These are phyloP conservation scores for Orbilia ellipsospora DNA, from an alignment of 2,329 filamentous ascomycete genomes.

Conservation along the genomic window DNA sequence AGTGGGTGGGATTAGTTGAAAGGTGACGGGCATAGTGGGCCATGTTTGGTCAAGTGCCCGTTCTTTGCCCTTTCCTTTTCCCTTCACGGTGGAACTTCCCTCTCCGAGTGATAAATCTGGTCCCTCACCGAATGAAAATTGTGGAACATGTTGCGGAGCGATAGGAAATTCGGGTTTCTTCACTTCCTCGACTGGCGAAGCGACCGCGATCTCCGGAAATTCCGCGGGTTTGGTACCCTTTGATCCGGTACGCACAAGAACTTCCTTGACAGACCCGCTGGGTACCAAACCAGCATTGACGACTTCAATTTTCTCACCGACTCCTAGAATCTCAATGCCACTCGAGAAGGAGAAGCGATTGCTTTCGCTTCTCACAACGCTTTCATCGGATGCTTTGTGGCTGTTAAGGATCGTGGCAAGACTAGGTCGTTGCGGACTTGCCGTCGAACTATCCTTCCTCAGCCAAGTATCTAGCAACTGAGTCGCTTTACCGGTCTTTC, in stretches of 20 bases:
- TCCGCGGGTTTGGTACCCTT: slow-evolving; percentile 33
- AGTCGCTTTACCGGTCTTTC: slow-evolving; percentile 32
- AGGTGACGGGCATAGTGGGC: slow-evolving; percentile 27
- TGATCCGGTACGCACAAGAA: slow-evolving; percentile 42
- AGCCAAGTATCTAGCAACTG: slow-evolving; percentile 30
- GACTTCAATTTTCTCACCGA: slow-evolving; percentile 40
- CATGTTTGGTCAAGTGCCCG: slow-evolving; percentile 37
- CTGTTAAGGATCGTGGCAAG: slow-evolving; percentile 13
- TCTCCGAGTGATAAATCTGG: slow-evolving; percentile 46
- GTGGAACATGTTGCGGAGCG: slow-evolving; percentile 26
- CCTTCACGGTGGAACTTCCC: slow-evolving; percentile 1
- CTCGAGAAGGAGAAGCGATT: slow-evolving; percentile 41
- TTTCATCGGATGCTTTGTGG: slow-evolving; percentile 24
- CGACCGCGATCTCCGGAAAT: slow-evolving; percentile 11
- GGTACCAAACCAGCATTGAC: slow-evolving; percentile 35
- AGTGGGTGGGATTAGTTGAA: slow-evolving; percentile 50
- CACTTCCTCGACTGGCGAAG: not conserved
- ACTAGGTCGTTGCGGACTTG: slow-evolving; percentile 19
- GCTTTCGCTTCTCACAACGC: slow-evolving; percentile 2
- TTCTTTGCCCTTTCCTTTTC: slow-evolving; percentile 39
- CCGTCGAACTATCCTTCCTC: slow-evolving; percentile 23
- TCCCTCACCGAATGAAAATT: slow-evolving; percentile 44
- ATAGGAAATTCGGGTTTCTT: slow-evolving; percentile 30
- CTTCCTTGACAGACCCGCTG: slow-evolving; percentile 46
- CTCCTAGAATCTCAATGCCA: slow-evolving; percentile 34